Evolutionary conservation across 306 rosid species (phyloP).

Genomic region (Ormosia emarginata): DNA sequence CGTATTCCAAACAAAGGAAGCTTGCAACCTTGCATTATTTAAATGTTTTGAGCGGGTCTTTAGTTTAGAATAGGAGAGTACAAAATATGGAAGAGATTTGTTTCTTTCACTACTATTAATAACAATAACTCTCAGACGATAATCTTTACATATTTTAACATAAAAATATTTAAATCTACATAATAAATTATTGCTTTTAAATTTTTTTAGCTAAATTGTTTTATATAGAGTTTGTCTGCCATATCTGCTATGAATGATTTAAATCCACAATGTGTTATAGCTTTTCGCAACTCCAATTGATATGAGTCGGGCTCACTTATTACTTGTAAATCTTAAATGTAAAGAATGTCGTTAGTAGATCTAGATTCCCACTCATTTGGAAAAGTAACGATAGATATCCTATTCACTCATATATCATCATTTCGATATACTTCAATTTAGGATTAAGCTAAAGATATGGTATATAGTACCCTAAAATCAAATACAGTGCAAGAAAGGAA

Average conservation of each 20-base stretch:
- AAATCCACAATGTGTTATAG: not conserved
- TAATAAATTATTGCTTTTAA: not conserved
- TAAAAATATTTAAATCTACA: not conserved
- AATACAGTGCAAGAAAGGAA: not conserved
- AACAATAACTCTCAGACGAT: too few species aligned
- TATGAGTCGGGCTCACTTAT: not conserved
- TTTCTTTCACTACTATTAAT: too few species aligned
- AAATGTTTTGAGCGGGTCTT: not conserved
- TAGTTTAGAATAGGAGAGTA: too few species aligned
- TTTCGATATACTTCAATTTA: not conserved
- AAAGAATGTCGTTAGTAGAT: slow-evolving; percentile 6
- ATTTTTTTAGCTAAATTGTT: not conserved
- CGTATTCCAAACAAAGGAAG: not conserved
- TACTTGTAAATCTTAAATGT: not conserved
- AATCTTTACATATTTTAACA: too few species aligned
- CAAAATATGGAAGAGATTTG: too few species aligned
- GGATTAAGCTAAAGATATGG: not conserved
- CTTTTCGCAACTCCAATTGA: not conserved
- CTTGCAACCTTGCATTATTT: not conserved
- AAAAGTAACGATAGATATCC: not conserved
- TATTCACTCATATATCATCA: not conserved
- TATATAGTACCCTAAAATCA: not conserved
- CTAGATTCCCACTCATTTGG: slow-evolving; percentile 9
- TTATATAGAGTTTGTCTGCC: not conserved
- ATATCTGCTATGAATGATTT: not conserved